Evolutionary conservation across 805 yeast species (phyloP), one percentile per base, ranked within the genome.

Genomic region (Zygoascus biomembranicola): DNA sequence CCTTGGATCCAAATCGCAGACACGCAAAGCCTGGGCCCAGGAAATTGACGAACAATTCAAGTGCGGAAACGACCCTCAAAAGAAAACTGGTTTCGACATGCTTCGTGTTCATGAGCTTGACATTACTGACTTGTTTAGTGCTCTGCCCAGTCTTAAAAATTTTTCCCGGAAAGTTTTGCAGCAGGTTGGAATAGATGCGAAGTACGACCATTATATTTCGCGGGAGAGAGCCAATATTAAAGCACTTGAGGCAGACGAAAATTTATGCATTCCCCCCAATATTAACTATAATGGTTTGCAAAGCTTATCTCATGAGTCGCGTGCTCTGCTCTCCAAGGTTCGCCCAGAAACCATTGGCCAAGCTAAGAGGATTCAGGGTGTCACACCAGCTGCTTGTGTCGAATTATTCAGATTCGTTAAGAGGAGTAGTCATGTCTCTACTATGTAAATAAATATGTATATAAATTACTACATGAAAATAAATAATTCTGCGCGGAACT

Each of bases 321-420:
- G 85, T 53, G 74, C 73, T 16, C 69, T 86, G 10, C 72, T 94
- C 52, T 87, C 88, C 61, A 75, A 77, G 10, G 81, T 88, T 14
- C 84, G 87, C 57, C 99, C 99, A 0, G 80, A 80, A 52, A 94
- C 97, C 0, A 80, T 94, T 46, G 98, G 98, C 0, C 98, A 94
- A 66, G 98, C 98, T 0, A 77, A 96, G 65, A 76, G 98, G 60
- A 85, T 92, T 11, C 95, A 94, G 63, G 98, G 99, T 0, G 82
- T 94, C 1, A 92, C 98, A 0, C 96, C 98, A 0, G 92, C 97
- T 0, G 94, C 97, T 0, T 73, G 88, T 16, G 85, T 89, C 58
- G 95, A 87, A 64, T 73, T 90, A 47, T 87, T 83, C 43, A 63
- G 68, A 43, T 58, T 64, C 55, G 64, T 69, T 5, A 62, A 46